Evolutionary conservation across 805 yeast species (phyloP).

Genomic region (Pichia insulana): DNA sequence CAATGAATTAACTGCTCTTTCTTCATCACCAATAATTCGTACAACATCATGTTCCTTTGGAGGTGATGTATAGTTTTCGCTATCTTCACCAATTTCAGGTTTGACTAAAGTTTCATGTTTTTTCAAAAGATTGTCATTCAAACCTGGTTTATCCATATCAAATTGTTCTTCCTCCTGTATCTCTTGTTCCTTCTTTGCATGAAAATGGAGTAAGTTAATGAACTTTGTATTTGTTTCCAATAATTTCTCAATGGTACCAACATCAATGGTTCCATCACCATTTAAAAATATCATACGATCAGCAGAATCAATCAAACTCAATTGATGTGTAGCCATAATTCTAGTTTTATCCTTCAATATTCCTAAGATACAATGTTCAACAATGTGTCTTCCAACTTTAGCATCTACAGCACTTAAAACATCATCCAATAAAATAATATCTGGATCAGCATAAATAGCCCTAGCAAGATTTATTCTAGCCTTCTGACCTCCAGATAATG

Average conservation of each 20-base stretch:
- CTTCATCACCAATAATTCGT: slow-evolving; percentile 41
- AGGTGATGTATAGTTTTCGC: background rate
- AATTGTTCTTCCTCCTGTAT: slow-evolving; percentile 12
- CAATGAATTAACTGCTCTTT: slow-evolving; percentile 50
- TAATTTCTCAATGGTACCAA: slow-evolving; percentile 56
- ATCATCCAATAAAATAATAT: slow-evolving; percentile 55
- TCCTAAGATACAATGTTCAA: slow-evolving; percentile 55
- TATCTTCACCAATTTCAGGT: slow-evolving; percentile 3
- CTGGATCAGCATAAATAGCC: slow-evolving; percentile 56
- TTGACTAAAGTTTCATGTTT: slow-evolving; percentile 8
- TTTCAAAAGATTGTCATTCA: slow-evolving; percentile 9
- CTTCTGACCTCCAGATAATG: slow-evolving; percentile 85
- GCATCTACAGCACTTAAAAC: slow-evolving; percentile 66
- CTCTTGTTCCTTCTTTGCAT: slow-evolving; percentile 17
- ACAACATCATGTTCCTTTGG: slow-evolving; percentile 18
- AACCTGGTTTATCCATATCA: no score
- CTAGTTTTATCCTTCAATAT: slow-evolving; percentile 52
- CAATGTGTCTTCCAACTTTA: slow-evolving; percentile 52
- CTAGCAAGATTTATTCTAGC: slow-evolving; percentile 66
- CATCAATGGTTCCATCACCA: slow-evolving; percentile 51
- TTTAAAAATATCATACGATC: slow-evolving; percentile 61
- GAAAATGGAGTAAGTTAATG: slow-evolving; percentile 30
- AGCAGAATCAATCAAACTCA: slow-evolving; percentile 60
- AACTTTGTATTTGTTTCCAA: slow-evolving; percentile 30
- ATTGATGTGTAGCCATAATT: slow-evolving; percentile 76